Evolutionary conservation across 2,329 filamentous ascomycete species (phyloP).

Genomic region (Mariannaea sp.): DNA sequence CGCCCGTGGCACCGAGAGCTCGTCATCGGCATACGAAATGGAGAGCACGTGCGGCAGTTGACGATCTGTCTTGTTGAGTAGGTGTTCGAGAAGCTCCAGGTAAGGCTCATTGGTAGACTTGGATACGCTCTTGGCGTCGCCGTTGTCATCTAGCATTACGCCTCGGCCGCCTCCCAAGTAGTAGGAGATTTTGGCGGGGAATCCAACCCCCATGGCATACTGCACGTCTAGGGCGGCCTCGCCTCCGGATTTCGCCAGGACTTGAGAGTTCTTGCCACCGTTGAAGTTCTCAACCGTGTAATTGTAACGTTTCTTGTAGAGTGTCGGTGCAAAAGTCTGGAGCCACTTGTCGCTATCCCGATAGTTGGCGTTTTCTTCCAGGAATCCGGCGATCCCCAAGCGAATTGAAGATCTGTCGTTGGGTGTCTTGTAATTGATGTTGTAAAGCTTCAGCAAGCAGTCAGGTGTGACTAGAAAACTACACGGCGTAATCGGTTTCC

Average conservation of each 20-base stretch:
- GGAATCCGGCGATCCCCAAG: constrained; percentile 55
- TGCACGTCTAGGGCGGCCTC: constrained; percentile 57
- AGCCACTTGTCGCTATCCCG: constrained; percentile 49
- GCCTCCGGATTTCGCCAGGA: constrained; percentile 43
- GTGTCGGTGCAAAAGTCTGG: constrained; percentile 41
- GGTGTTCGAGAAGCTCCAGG: constrained; percentile 56
- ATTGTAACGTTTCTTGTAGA: constrained; percentile 45
- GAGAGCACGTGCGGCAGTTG: constrained; percentile 60
- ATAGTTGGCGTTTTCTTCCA: constrained; percentile 54
- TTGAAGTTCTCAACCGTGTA: constrained; percentile 49
- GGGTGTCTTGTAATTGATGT: constrained; percentile 45
- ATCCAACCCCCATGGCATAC: constrained; percentile 52
- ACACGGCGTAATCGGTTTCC: constrained; percentile 40
- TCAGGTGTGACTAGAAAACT: constrained; percentile 42
- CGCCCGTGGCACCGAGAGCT: constrained; percentile 55
- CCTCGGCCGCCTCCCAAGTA: constrained; percentile 53
- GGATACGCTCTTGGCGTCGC: constrained; percentile 40
- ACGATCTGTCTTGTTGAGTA: constrained; percentile 50
- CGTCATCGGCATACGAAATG: constrained; percentile 63
- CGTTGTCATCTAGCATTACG: constrained; percentile 46
- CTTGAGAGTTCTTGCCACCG: constrained; percentile 51
- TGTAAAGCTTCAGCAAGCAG: constrained; percentile 53
- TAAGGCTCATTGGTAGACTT: constrained; percentile 60
- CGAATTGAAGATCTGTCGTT: constrained; percentile 43
- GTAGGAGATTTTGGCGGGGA: constrained; percentile 51